Base-by-base conservation (phyloP, 305 asterid genomes). In the Fraxinus nigra region DNA sequence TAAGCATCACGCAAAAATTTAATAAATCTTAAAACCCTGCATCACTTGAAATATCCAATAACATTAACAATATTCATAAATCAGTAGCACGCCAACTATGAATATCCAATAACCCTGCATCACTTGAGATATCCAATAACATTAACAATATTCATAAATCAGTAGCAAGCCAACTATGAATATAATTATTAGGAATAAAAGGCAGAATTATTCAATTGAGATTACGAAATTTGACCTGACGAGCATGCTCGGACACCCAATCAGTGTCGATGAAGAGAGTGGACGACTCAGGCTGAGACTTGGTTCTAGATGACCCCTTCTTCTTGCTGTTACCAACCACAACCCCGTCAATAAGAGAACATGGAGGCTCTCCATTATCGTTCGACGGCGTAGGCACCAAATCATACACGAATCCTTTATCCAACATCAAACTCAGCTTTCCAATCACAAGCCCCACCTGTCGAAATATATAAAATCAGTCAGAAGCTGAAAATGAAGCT, bases 231-330 rank as follows among this genome's bases (percentile, higher is more conserved):
- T 43, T 30, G 20, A 95, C 99, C 99, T 96, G 98, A 43, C 98
- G 95, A 59, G 98, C 99, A 83, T 95, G 99, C 88, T 95, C 98
- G 46, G 94, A 89, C 75, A 95, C 89, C 99, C 99, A 95, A 32
- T 94, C 98, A 76, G 81, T 82, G 80, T 94, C 99, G 73, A 95
- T 87, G 56, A 88, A 89, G 82, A 95, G 91, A 67, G 90, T 67
- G 3, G 97, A 87, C 40, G 95, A 83, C 24, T 92, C 94, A 8
- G 92, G n/a, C 72, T 89, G 97, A 81, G 93, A 84, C 87, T 92
- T 93, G 73, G 87, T 76, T 87, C 90, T 95, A 81, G 90, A 76
- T 28, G 90, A 56, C 75, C 84, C 88, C 90, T 87, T 93, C 87
- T 92, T 95, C 87, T 88, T 92, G 69, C 67, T 89, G 83, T 69